A percentile compares a stretch with the other conserved stretches of the same genome.
Evolutionary conservation across 306 rosid genomes (phyloP).

Genomic region (Rubus idaeus): DNA sequence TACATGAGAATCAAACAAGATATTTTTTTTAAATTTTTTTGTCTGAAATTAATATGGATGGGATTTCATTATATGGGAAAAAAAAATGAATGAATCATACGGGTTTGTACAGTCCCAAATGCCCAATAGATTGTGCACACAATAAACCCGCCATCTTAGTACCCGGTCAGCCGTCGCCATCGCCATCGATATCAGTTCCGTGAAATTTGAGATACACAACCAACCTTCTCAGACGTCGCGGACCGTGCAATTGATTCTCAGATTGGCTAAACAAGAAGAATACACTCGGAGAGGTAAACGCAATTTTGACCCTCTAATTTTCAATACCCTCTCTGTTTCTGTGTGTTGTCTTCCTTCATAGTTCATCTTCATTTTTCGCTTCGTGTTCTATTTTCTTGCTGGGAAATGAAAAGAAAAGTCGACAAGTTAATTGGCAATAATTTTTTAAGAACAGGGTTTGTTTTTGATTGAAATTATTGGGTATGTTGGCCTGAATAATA

Average conservation of each 20-base stretch:
- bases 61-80: too few relatives aligned
- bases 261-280: neutral
- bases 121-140: too few relatives aligned
- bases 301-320: neutral
- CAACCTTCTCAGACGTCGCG: neutral
- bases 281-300: neutral
- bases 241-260: neutral
- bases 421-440: neutral
- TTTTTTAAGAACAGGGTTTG: neutral
- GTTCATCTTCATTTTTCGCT: neutral
- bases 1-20: too few relatives aligned
- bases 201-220: neutral
- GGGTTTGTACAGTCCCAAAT: too few relatives aligned
- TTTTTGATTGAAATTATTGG: neutral
- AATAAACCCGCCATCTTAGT: too few relatives aligned
- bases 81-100: too few relatives aligned
- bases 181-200: neutral
- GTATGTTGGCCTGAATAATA: neutral
- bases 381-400: neutral
- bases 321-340: neutral
- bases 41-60: too few relatives aligned
- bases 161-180: too few relatives aligned
- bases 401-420: neutral
- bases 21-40: too few relatives aligned
- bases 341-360: neutral